A percentile compares a stretch with the other conserved stretches of the same genome.
phyloP scores from a whole-genome alignment of 768 basidiomycete genomes.

The Saitozyma podzolica region DNA sequence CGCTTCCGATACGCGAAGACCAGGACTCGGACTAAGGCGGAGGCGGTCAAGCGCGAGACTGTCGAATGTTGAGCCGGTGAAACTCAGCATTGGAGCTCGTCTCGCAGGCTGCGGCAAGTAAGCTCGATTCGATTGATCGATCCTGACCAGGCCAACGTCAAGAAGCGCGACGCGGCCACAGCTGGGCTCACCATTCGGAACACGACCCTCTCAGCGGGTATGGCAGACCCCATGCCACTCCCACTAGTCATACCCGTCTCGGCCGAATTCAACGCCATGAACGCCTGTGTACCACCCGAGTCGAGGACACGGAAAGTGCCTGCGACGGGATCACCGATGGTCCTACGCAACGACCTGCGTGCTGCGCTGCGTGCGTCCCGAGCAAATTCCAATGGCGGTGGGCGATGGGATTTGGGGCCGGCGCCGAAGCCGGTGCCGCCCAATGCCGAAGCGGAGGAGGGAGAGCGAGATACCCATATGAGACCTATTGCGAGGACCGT shows the following conservation, averaged over 20 bases:
- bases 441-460: not conserved
- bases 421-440: no score
- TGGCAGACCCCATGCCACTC: not conserved
- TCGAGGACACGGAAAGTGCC: constrained; percentile 18
- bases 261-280: constrained; percentile 2
- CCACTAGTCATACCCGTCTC: not conserved
- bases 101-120: constrained; percentile 9
- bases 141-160: no score
- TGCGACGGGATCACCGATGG: constrained; percentile 16
- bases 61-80: constrained; percentile 24
- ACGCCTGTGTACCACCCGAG: constrained; percentile 5
- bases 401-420: no score
- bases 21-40: not conserved
- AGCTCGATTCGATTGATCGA: not conserved
- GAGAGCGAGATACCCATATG: not conserved
- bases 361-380: not conserved
- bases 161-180: not conserved
- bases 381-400: not conserved
- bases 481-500: not conserved
- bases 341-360: not conserved
- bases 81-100: constrained; percentile 18
- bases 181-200: constrained; percentile 11
- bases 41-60: not conserved
- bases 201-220: constrained; percentile 13
- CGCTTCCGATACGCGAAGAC: not conserved